Conservation (phyloP, 257 asterid species). For the Ilex aquifolium region DNA sequence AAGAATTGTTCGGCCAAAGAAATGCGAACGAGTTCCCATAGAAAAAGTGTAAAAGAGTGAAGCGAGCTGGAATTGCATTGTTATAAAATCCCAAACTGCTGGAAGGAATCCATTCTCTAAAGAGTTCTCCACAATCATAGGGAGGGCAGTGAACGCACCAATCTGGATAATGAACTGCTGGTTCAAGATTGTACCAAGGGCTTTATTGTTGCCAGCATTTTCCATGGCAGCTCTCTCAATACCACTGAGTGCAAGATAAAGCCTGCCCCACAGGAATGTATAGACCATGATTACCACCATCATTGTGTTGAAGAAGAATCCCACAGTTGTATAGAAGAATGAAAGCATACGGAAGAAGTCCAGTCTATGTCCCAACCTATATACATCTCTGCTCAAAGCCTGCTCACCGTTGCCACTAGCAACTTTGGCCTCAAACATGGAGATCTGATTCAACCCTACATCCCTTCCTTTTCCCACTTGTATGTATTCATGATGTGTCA, state of each 20-base stretch:
- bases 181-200: slow-evolving; percentile 78
- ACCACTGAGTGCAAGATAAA: slow-evolving; percentile 85
- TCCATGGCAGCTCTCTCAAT: slow-evolving; percentile 39
- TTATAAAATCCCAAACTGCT: slow-evolving; percentile 82
- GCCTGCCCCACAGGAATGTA: slow-evolving; percentile 83
- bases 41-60: slow-evolving; percentile 79
- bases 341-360: slow-evolving; percentile 98
- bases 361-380: slow-evolving; percentile 84
- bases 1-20: slow-evolving; percentile 83
- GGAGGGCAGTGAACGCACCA: slow-evolving; percentile 84
- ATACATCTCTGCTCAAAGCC: slow-evolving; percentile 85
- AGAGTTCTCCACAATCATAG: slow-evolving; percentile 90
- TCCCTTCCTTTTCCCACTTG: slow-evolving; percentile 98
- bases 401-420: slow-evolving; percentile 98
- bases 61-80: slow-evolving; percentile 82
- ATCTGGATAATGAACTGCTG: slow-evolving; percentile 88
- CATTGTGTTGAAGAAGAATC: slow-evolving; percentile 82
- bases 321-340: slow-evolving; percentile 83
- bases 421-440: slow-evolving; percentile 97
- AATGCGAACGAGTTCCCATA: slow-evolving; percentile 90
- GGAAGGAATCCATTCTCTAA: slow-evolving; percentile 81
- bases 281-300: slow-evolving; percentile 76
- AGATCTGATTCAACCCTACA: slow-evolving; percentile 91
- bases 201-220: slow-evolving; percentile 51
- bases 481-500: slow-evolving; percentile 91